Conservation (phyloP, 2,329 filamentous ascomycete genomes). For the Venturia pyrina region DNA sequence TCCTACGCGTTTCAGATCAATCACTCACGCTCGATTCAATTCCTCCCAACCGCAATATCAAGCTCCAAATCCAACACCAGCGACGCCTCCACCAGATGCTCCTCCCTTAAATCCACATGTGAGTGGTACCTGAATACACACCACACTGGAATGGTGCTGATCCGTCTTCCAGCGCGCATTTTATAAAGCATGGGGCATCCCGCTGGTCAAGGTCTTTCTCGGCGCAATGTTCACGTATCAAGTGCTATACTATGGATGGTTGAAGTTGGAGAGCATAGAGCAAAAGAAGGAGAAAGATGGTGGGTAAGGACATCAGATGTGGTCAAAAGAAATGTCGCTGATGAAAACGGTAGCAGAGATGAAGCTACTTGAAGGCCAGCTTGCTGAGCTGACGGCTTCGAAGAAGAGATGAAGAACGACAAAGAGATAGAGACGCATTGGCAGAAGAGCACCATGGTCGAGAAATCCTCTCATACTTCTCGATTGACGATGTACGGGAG, state of each 20-base stretch:
- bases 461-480: not conserved
- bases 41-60: conserved; percentile 1
- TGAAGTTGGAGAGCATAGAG: conserved; percentile 65
- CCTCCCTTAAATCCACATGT: conserved; percentile 10
- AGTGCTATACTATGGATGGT: conserved; percentile 63
- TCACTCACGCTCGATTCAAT: not conserved
- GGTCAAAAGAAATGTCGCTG: not conserved
- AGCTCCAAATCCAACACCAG: not conserved
- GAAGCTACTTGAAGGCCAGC: conserved; percentile 8
- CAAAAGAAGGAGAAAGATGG: conserved; percentile 48
- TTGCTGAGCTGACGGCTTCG: conserved; percentile 8
- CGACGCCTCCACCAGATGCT: conserved; percentile 1
- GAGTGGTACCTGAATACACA: not conserved
- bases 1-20: not conserved
- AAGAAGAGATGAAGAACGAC: not conserved
- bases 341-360: conserved; percentile 11
- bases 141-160: not conserved
- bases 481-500: too few relatives aligned
- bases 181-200: conserved; percentile 65
- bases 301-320: conserved; percentile 20
- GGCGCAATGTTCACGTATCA: conserved; percentile 72
- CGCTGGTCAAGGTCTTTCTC: conserved; percentile 63
- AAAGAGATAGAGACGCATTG: not conserved
- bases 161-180: conserved; percentile 46
- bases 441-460: not conserved